Conservation (phyloP, 306 rosid species). For the Ochetophila trinervis region DNA sequence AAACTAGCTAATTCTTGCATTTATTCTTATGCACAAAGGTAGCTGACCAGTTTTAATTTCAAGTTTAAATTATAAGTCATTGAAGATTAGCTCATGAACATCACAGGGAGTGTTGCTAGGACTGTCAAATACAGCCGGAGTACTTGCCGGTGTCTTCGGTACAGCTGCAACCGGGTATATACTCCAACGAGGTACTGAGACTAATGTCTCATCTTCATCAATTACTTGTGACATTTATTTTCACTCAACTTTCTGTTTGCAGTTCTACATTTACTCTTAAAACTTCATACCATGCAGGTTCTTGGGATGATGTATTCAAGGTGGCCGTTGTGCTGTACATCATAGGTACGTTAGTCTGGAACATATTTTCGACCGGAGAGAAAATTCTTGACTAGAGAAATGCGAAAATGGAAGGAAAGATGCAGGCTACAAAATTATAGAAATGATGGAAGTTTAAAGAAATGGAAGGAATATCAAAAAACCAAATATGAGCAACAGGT, state of each 20-base stretch:
- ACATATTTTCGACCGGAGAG: constrained; percentile 83
- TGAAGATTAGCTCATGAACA: constrained; percentile 6
- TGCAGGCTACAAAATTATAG: constrained; percentile 7
- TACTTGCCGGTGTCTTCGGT: constrained; percentile 92
- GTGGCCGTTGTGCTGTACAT: constrained; percentile 73
- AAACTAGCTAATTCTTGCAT: too few relatives aligned
- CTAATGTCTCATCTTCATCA: neutral
- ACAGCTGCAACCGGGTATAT: constrained; percentile 96
- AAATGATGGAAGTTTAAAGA: neutral
- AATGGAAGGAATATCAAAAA: constrained; percentile 25
- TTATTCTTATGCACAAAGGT: too few relatives aligned
- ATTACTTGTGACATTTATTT: constrained; percentile 8
- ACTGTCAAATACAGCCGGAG: constrained; percentile 92
- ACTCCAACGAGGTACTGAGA: constrained; percentile 74
- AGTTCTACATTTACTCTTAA: neutral
- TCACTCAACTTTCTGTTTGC: neutral
- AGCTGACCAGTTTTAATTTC: too few relatives aligned
- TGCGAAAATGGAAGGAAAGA: constrained; percentile 20
- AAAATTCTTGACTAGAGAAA: constrained; percentile 56
- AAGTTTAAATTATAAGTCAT: neutral
- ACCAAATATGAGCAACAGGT: constrained; percentile 12
- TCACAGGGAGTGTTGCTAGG: constrained; percentile 87
- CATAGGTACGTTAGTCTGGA: constrained; percentile 83
- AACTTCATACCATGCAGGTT: constrained; percentile 51
- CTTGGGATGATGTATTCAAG: constrained; percentile 95